Evolutionary conservation across 192 early-diverging fungal species (phyloP), one percentile per base, ranked within the genome.

Genomic region (Coemansia sp.): DNA sequence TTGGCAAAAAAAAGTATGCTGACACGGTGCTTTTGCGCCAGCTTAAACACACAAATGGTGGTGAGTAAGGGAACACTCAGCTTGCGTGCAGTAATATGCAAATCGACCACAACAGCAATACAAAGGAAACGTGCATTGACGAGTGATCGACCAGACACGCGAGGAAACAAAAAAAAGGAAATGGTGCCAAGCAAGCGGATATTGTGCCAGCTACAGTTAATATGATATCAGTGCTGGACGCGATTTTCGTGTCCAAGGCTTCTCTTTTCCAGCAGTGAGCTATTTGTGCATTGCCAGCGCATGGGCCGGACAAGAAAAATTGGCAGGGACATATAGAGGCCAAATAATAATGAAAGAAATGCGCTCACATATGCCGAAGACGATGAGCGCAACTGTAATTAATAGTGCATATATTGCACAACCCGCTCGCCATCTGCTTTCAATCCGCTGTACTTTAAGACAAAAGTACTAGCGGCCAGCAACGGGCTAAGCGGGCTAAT

Each of bases 141-240:
- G 15, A 15, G 27, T n/a, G 29, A 32, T 54, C 29, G 27, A 54
- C 51, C 0, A 29, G 15, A 6, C 27, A 54, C 6, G 51, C 2
- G 51, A 51, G 47, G 25, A 24, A 2, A 7, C 7, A 35, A 25
- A 27, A 32, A 22, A 32, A n/a, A n/a, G n/a, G n/a, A n/a, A n/a
- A n/a, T n/a, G 51, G 15, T 54, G 51, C 51, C 51, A 54, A n/a
- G 29, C 27, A 54, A 31, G 51, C 51, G 29, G 51, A 54, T 31
- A 31, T 31, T 6, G 15, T 54, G 27, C 27, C 27, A 31, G 29
- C 51, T 54, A 7, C 51, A 54, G 3, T n/a, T 17, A 19, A 31
- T 32, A 54, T 15, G 27, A 54, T 32, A 32, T 8, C 4, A 6
- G 5, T 17, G 27, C 6, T n/a, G 51, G 2, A 54, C 5, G 51